A percentile compares a stretch with the other conserved stretches of the same genome.
Conservation (phyloP, 2,329 filamentous ascomycete species). For the Curvularia spicifera region DNA sequence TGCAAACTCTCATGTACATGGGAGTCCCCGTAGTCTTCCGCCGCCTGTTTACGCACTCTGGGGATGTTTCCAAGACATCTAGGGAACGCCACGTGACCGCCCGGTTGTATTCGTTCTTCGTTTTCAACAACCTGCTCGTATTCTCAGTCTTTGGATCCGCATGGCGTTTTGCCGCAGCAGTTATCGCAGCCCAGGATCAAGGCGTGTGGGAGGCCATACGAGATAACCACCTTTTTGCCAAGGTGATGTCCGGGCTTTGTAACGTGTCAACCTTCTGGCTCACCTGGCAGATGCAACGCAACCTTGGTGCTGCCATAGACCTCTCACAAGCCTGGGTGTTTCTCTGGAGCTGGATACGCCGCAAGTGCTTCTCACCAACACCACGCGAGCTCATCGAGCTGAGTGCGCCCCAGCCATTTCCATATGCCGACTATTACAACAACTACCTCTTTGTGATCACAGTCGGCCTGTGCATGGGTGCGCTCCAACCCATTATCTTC, state of each 20-base stretch:
- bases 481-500: slow-evolving; percentile 85
- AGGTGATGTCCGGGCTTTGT: slow-evolving; percentile 77
- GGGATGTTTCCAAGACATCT: slow-evolving; percentile 89
- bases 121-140: slow-evolving; percentile 94
- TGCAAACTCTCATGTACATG: slow-evolving; percentile 86
- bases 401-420: slow-evolving; percentile 88
- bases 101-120: slow-evolving; percentile 94
- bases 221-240: slow-evolving; percentile 66
- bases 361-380: slow-evolving; percentile 82
- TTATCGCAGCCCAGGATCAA: slow-evolving; percentile 64
- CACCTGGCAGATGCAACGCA: slow-evolving; percentile 89
- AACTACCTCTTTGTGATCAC: slow-evolving; percentile 95
- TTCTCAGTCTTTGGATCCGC: slow-evolving; percentile 89
- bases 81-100: slow-evolving; percentile 84
- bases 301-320: slow-evolving; percentile 82
- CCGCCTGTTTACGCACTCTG: slow-evolving; percentile 78
- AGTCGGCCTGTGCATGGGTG: slow-evolving; percentile 81
- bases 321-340: slow-evolving; percentile 84
- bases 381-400: slow-evolving; percentile 91
- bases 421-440: slow-evolving; percentile 97
- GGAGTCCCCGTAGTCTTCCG: slow-evolving; percentile 89
- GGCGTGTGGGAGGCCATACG: slow-evolving; percentile 71
- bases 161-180: slow-evolving; percentile 75
- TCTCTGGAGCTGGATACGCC: slow-evolving; percentile 77
- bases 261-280: slow-evolving; percentile 86